Conservation (phyloP, 805 yeast genomes). For the Kodamaea nitidulidarum region DNA sequence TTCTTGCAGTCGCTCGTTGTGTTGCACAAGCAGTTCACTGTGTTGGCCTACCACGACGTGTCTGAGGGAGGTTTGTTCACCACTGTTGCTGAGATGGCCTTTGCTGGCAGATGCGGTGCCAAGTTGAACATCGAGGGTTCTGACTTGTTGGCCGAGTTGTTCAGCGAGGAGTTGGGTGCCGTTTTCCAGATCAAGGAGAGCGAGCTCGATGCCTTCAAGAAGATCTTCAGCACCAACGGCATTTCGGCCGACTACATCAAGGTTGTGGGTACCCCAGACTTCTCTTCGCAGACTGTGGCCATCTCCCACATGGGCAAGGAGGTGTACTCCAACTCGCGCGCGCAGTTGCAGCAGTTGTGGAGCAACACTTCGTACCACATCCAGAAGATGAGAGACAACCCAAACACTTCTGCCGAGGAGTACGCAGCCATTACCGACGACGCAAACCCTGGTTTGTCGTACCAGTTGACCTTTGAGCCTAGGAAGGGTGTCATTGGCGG, state of each 20-base stretch:
- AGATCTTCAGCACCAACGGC: slow-evolving; percentile 55
- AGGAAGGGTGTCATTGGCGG: slow-evolving; percentile 9
- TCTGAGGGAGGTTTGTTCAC: slow-evolving; percentile 94
- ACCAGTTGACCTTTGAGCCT: slow-evolving; percentile 69
- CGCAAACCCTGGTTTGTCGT: slow-evolving; percentile 84
- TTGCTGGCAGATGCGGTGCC: slow-evolving; percentile 88
- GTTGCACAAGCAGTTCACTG: slow-evolving; percentile 65
- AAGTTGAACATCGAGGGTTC: slow-evolving; percentile 46
- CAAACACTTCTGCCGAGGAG: slow-evolving; percentile 85
- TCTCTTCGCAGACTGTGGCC: slow-evolving; percentile 44
- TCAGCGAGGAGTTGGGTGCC: slow-evolving; percentile 93
- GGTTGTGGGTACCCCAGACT: slow-evolving; percentile 67
- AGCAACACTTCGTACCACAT: slow-evolving; percentile 81
- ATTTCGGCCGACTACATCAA: slow-evolving; percentile 50
- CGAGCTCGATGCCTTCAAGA: slow-evolving; percentile 52
- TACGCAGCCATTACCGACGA: slow-evolving; percentile 70
- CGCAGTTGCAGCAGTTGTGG: slow-evolving; percentile 79
- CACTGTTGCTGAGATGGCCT: slow-evolving; percentile 91
- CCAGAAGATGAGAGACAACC: slow-evolving; percentile 92
- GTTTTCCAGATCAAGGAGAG: slow-evolving; percentile 76
- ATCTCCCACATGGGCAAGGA: slow-evolving; percentile 44
- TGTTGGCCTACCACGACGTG: slow-evolving; percentile 89
- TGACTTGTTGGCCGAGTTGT: slow-evolving; percentile 54
- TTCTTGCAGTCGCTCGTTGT: slow-evolving; percentile 65
- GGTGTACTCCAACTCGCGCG: slow-evolving; percentile 56